These are phyloP conservation scores for Ustulina deusta DNA, from an alignment of 2,329 filamentous ascomycete species.

Conservation along the genomic window DNA sequence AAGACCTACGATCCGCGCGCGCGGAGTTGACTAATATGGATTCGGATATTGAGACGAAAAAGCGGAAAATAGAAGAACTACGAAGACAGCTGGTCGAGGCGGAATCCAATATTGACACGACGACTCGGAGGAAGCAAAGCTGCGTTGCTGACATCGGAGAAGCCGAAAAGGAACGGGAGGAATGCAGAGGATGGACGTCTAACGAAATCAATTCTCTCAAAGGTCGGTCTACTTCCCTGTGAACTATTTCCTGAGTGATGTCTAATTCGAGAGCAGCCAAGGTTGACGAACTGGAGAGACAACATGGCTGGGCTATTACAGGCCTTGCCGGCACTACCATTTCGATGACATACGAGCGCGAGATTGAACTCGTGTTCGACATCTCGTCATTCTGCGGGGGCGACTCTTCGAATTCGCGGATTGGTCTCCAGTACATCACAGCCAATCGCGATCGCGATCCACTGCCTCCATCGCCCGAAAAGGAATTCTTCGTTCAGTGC, in stretches of 20 bases:
- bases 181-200: conserved; percentile 89
- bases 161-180: conserved; percentile 85
- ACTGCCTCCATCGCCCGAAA: conserved; percentile 70
- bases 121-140: conserved; percentile 74
- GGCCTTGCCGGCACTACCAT: conserved; percentile 71
- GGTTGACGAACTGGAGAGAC: conserved; percentile 73
- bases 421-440: conserved; percentile 78
- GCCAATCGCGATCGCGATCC: conserved; percentile 66
- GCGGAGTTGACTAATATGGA: conserved; percentile 74
- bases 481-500: conserved; percentile 80
- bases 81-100: conserved; percentile 75
- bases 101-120: conserved; percentile 71
- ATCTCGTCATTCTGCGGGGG: conserved; percentile 65
- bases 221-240: conserved; percentile 61
- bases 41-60: conserved; percentile 76
- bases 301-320: conserved; percentile 78
- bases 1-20: conserved; percentile 80
- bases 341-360: conserved; percentile 79
- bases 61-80: conserved; percentile 73
- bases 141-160: conserved; percentile 81
- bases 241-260: not conserved
- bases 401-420: conserved; percentile 61
- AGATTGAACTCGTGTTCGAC: conserved; percentile 80
- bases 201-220: conserved; percentile 84
- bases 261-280: conserved; percentile 66